Conservation (phyloP, 495 filamentous ascomycete species). For the Rhizodiscina lignyota region DNA sequence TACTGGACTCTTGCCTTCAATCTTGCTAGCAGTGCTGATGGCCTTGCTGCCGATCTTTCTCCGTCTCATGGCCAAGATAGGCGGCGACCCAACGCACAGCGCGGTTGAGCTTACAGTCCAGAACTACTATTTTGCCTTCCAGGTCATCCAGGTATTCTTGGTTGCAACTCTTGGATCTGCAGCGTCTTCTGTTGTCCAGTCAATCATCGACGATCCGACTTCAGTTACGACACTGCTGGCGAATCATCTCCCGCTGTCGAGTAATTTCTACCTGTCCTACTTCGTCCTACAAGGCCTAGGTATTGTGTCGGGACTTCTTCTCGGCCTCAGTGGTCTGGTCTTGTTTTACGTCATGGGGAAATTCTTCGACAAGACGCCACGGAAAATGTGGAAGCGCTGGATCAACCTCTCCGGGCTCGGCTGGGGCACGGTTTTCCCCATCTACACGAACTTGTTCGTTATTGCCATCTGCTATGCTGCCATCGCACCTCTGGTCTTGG, state of each 20-base stretch:
- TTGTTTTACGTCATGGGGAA: conserved; percentile 64
- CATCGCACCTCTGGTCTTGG: conserved; percentile 81
- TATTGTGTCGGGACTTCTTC: conserved; percentile 56
- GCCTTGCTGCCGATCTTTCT: conserved; percentile 77
- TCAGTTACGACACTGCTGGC: conserved; percentile 50
- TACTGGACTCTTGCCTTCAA: conserved; percentile 65
- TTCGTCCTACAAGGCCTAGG: conserved; percentile 86
- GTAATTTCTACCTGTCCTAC: conserved; percentile 92
- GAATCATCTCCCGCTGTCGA: conserved; percentile 55
- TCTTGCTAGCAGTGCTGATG: conserved; percentile 75
- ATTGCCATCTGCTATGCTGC: conserved; percentile 78
- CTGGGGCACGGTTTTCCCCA: conserved; percentile 82
- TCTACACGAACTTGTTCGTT: conserved; percentile 69
- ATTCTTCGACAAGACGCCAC: conserved; percentile 53
- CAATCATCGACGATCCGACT: conserved; percentile 47
- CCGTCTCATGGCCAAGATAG: conserved; percentile 61
- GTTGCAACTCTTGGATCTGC: conserved; percentile 66
- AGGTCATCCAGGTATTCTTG: conserved; percentile 89
- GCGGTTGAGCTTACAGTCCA: conserved; percentile 75
- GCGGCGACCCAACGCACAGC: conserved; percentile 61
- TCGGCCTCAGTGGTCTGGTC: conserved; percentile 64
- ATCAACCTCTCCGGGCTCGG: conserved; percentile 42
- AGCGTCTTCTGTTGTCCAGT: conserved; percentile 48
- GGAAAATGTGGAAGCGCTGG: conserved; percentile 58
- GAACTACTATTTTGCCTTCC: conserved; percentile 88